Conservation (phyloP, 345 rosid species). For the Melaleuca quinquenervia region DNA sequence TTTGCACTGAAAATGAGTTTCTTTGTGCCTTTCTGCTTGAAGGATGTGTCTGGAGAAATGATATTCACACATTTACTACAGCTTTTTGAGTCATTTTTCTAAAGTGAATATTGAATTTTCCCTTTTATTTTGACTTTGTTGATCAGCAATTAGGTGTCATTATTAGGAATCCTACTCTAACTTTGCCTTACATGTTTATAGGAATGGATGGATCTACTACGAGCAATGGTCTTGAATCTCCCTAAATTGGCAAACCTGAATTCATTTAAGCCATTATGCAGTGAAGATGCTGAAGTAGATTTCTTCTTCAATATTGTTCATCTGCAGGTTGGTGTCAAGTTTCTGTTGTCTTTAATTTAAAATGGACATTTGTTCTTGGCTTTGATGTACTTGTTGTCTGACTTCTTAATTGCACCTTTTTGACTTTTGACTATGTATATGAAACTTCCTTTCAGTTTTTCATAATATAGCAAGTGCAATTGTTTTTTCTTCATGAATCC, state of each 20-base stretch:
- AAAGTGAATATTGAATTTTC: background rate
- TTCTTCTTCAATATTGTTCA: conserved; percentile 70
- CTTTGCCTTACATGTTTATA: conserved; percentile 20
- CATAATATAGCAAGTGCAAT: background rate
- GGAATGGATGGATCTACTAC: conserved; percentile 86
- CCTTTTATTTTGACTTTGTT: background rate
- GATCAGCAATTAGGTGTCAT: background rate
- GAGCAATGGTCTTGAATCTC: conserved; percentile 69
- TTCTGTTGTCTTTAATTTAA: background rate
- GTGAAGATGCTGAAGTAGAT: conserved; percentile 78
- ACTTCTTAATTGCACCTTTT: background rate
- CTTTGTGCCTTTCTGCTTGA: background rate
- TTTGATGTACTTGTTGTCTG: background rate
- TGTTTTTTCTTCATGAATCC: background rate
- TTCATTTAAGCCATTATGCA: conserved; percentile 54
- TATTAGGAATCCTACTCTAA: background rate
- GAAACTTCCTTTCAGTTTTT: background rate
- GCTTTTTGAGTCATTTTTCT: background rate
- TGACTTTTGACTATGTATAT: background rate
- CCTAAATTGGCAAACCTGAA: conserved; percentile 50
- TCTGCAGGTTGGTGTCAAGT: conserved; percentile 45
- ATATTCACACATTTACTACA: background rate
- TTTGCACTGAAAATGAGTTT: background rate
- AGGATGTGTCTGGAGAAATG: background rate
- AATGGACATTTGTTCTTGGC: background rate